These are phyloP conservation scores for Colletotrichum echinochloae DNA, from an alignment of 2,329 filamentous ascomycete genomes.

Conservation along the genomic window DNA sequence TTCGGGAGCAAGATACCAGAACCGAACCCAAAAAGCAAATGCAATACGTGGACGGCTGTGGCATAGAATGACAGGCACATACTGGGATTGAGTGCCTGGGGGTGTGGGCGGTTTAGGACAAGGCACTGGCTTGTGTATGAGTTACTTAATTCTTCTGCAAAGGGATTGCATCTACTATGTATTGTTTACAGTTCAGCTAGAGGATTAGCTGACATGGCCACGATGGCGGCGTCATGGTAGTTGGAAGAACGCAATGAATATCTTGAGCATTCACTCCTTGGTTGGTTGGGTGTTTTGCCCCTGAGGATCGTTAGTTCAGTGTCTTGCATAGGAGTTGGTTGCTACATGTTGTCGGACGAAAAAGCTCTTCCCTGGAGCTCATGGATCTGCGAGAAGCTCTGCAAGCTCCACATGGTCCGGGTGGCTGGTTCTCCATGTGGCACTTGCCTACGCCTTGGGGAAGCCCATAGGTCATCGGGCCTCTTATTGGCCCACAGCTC, in stretches of 20 bases:
- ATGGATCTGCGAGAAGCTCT: background rate
- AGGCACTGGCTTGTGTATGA: conserved; percentile 38
- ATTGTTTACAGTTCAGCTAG: conserved; percentile 38
- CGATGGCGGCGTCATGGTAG: conserved; percentile 31
- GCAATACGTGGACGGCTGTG: conserved; percentile 19
- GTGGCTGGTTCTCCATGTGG: conserved; percentile 34
- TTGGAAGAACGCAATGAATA: conserved; percentile 36
- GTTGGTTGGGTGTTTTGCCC: background rate
- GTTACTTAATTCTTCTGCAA: conserved; percentile 40
- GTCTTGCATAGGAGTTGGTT: no score
- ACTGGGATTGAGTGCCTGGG: conserved; percentile 23
- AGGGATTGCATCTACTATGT: conserved; percentile 41
- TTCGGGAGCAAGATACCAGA: conserved; percentile 28
- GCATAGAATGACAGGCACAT: conserved; percentile 32
- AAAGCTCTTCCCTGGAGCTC: conserved; percentile 13
- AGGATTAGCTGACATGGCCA: conserved; percentile 26
- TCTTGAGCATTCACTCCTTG: conserved; percentile 13
- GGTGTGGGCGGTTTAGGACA: conserved; percentile 24
- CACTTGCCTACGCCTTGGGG: conserved; percentile 22
- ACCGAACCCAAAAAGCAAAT: conserved; percentile 32
- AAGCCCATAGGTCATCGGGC: background rate
- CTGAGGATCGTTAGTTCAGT: background rate
- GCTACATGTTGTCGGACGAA: background rate
- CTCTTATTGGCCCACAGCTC: conserved; percentile 2
- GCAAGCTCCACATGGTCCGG: conserved; percentile 9